These are phyloP conservation scores for Quercus tomentella DNA, from an alignment of 331 rosid species.

Conservation along the genomic window DNA sequence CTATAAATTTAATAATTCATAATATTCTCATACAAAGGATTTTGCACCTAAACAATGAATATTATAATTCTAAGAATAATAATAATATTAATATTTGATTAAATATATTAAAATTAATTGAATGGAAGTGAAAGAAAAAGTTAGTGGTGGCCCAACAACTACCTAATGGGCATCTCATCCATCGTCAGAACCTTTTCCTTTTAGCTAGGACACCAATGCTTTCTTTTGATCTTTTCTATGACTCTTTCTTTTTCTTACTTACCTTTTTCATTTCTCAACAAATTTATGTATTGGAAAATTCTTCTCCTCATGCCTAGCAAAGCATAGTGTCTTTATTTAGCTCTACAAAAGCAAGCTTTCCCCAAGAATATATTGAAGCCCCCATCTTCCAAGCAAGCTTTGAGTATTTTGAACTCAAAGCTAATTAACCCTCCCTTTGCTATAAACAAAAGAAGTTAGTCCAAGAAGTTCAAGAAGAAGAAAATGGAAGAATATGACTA, in stretches of 20 bases:
- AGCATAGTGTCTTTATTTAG: constrained; percentile 27
- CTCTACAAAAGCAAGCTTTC: constrained; percentile 19
- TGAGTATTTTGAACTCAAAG: not conserved
- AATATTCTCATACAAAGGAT: too few species aligned
- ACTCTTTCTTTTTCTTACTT: constrained; percentile 1
- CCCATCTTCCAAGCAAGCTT: not conserved
- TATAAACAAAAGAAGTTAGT: too few species aligned
- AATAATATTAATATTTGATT: too few species aligned
- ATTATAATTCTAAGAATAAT: too few species aligned
- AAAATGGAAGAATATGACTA: constrained; percentile 34
- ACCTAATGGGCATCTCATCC: not conserved
- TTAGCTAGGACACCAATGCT: not conserved
- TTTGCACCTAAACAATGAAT: too few species aligned
- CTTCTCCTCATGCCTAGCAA: constrained; percentile 19
- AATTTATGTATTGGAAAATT: not conserved
- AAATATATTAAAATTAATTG: not conserved
- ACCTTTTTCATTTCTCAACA: constrained; percentile 34
- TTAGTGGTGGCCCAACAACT: not conserved
- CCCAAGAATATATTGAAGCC: not conserved
- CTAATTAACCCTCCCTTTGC: not conserved
- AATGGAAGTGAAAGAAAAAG: not conserved
- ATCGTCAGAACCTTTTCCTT: constrained; percentile 18
- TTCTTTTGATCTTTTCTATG: constrained; percentile 9
- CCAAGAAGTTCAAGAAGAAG: not conserved
- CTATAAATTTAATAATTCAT: too few species aligned